Conservation (phyloP, 257 asterid genomes). For the Salvia splendens region DNA sequence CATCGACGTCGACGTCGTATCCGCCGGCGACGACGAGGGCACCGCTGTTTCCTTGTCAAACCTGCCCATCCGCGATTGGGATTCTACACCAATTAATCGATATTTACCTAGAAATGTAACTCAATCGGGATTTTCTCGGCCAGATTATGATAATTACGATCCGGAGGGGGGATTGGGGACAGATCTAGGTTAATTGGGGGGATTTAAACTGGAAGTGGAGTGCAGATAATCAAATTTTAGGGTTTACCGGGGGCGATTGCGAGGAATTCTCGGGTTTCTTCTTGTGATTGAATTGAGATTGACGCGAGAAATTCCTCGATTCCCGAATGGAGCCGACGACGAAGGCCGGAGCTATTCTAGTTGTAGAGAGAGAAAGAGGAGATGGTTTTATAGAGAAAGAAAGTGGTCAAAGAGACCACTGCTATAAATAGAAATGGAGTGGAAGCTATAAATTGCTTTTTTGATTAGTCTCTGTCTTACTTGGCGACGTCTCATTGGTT, state of each 20-base stretch:
- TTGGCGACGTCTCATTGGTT: not conserved
- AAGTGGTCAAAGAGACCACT: not conserved
- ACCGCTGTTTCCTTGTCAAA: slow-evolving; percentile 50
- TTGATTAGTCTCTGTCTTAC: no score
- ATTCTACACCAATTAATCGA: not conserved
- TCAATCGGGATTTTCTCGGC: slow-evolving; percentile 13
- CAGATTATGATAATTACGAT: not conserved
- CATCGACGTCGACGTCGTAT: slow-evolving; percentile 70
- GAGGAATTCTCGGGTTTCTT: slow-evolving; percentile 34
- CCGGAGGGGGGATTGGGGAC: slow-evolving; percentile 21
- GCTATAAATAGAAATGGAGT: slow-evolving; percentile 17
- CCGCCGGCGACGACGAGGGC: slow-evolving; percentile 43
- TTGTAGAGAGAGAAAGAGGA: slow-evolving; percentile 32
- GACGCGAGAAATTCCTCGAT: slow-evolving; percentile 41
- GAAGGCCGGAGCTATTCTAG: slow-evolving; percentile 34
- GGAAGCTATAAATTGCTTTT: not conserved
- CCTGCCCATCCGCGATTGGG: slow-evolving; percentile 50
- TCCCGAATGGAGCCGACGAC: slow-evolving; percentile 34
- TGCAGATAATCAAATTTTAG: slow-evolving; percentile 13
- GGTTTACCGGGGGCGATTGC: slow-evolving; percentile 33
- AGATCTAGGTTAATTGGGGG: slow-evolving; percentile 38
- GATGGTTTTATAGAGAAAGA: not conserved
- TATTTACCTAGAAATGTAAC: not conserved
- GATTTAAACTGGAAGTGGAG: slow-evolving; percentile 30
- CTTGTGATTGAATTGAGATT: slow-evolving; percentile 21